Conservation (phyloP, 2,329 filamentous ascomycete species). For the Metarhizium brunneum region DNA sequence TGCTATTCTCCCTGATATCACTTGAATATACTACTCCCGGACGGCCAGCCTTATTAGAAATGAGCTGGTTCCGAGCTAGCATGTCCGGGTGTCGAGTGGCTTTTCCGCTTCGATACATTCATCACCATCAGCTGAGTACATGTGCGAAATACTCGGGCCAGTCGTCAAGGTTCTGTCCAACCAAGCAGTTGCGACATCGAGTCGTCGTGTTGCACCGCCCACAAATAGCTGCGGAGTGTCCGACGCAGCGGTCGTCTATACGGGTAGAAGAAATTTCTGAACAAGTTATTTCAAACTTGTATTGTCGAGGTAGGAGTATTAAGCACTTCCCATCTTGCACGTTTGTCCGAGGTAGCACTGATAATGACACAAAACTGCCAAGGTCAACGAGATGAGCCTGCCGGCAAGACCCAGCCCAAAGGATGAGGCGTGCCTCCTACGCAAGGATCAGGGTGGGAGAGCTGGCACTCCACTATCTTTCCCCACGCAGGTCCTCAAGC, state of each 20-base stretch:
- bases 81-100: not conserved
- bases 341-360: not conserved
- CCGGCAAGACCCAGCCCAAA: not conserved
- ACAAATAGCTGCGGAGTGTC: not conserved
- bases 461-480: conserved; percentile 1
- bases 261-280: too few relatives aligned
- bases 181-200: not conserved
- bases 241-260: not conserved
- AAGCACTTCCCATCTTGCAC: not conserved
- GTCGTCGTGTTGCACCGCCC: not conserved
- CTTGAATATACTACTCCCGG: not conserved
- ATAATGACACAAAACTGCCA: not conserved
- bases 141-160: not conserved
- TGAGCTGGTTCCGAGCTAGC: not conserved
- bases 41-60: not conserved
- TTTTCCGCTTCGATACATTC: not conserved
- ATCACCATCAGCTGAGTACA: not conserved
- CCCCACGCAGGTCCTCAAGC: conserved; percentile 2
- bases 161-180: not conserved
- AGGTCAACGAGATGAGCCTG: not conserved
- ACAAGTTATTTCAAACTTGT: too few relatives aligned
- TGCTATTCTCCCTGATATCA: not conserved
- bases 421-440: conserved; percentile 3
- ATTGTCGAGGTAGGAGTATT: too few relatives aligned
- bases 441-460: conserved; percentile 1